Conservation (phyloP, 768 basidiomycete species). For the Astraeus odoratus region DNA sequence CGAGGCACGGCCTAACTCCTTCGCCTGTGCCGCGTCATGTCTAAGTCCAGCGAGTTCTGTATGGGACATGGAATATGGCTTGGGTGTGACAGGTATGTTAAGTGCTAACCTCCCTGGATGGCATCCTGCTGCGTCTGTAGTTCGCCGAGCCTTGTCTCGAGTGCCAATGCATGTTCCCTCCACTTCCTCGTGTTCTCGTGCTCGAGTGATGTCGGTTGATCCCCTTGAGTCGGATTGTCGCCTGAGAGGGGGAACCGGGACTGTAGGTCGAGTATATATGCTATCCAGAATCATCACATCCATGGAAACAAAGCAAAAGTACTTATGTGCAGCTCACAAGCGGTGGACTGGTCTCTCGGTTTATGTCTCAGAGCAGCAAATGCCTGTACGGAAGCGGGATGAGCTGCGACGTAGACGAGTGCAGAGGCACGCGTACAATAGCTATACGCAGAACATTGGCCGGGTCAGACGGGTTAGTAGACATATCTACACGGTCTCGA, state of each 20-base stretch:
- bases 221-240: background rate
- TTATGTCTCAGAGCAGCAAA: conserved; percentile 20
- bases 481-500: background rate
- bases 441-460: conserved; percentile 15
- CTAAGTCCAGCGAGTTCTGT: conserved; percentile 18
- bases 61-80: background rate
- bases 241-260: conserved; percentile 15
- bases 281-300: conserved; percentile 5
- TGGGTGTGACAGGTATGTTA: background rate
- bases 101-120: conserved; percentile 16
- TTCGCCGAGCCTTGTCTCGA: conserved; percentile 17
- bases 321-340: conserved; percentile 11
- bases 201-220: background rate
- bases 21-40: conserved; percentile 10
- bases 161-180: conserved; percentile 23
- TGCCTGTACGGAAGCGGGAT: conserved; percentile 8
- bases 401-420: background rate
- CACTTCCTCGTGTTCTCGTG: conserved; percentile 8
- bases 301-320: background rate
- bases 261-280: conserved; percentile 22
- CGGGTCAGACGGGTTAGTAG: conserved; percentile 10
- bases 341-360: conserved; percentile 17
- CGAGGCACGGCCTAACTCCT: conserved; percentile 1
- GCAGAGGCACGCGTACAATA: conserved; percentile 14
- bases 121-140: conserved; percentile 17